Evolutionary conservation across 1,284 basidiomycete genomes (phyloP).

Genomic region (Apiotrichum veenhuisii): DNA sequence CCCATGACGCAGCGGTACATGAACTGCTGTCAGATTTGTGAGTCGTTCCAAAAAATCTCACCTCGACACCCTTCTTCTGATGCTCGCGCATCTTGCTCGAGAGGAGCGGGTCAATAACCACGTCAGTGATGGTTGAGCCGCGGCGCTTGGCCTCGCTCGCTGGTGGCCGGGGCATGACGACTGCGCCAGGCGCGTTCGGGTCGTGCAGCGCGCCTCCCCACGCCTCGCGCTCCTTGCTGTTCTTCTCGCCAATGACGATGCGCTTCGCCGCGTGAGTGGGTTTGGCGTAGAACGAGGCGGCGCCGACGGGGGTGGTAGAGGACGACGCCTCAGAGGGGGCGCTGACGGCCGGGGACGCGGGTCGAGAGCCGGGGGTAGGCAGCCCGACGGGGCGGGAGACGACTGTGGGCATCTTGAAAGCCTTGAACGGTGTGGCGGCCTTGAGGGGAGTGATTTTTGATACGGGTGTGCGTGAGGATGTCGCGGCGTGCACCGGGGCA

Average conservation of each 20-base stretch:
- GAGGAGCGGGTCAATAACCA: conserved; percentile 91
- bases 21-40: conserved; percentile 55
- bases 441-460: not conserved
- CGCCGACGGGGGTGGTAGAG: conserved; percentile 1
- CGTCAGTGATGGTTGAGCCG: conserved; percentile 60
- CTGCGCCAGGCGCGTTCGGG: conserved; percentile 66
- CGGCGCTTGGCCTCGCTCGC: conserved; percentile 68
- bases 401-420: conserved; percentile 30
- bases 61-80: conserved; percentile 73
- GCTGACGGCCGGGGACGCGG: not conserved
- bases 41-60: conserved; percentile 16
- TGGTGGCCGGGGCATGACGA: conserved; percentile 80
- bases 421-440: conserved; percentile 18
- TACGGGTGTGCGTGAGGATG: not conserved
- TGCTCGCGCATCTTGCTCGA: conserved; percentile 75
- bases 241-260: conserved; percentile 41
- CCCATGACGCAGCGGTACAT: conserved; percentile 97
- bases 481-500: not conserved
- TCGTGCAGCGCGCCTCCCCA: conserved; percentile 52
- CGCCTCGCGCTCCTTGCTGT: conserved; percentile 31
- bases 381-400: not conserved
- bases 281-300: conserved; percentile 30
- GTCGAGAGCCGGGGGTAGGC: not conserved
- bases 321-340: not conserved
- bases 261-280: conserved; percentile 23